Percentiles rank a stretch among this genome's conserved stretches.
phyloP scores from a whole-genome alignment of 192 early-diverging fungal species.

The Backusella australiensis region DNA sequence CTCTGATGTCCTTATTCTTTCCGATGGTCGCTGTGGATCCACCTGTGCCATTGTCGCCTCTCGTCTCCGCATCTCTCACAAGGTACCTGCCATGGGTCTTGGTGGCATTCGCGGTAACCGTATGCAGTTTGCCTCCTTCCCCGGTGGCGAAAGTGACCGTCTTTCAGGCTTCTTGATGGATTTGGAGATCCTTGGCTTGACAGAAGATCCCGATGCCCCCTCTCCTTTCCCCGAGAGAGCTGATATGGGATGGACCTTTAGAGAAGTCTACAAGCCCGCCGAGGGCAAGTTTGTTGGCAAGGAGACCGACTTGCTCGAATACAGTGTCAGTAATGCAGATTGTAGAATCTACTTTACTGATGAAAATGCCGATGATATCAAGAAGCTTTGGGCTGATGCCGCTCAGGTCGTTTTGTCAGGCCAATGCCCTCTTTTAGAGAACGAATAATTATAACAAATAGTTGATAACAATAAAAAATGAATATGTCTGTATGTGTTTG shows the following conservation, averaged over 20 bases:
- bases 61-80: constrained; percentile 30
- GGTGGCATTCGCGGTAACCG: constrained; percentile 37
- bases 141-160: constrained; percentile 38
- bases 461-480: not conserved
- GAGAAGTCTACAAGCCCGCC: constrained; percentile 30
- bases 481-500: not conserved
- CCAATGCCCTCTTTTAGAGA: constrained; percentile 25
- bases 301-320: constrained; percentile 25
- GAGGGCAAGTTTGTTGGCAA: constrained; percentile 2
- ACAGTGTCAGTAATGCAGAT: constrained; percentile 32
- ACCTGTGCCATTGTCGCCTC: constrained; percentile 40
- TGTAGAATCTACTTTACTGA: constrained; percentile 33
- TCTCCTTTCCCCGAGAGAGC: constrained; percentile 33
- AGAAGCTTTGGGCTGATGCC: constrained; percentile 29
- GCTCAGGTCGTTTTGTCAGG: constrained; percentile 17
- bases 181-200: constrained; percentile 18
- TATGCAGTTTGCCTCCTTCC: constrained; percentile 42
- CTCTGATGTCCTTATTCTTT: constrained; percentile 27
- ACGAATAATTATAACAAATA: not conserved
- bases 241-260: constrained; percentile 40
- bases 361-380: constrained; percentile 26
- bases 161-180: constrained; percentile 32
- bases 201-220: constrained; percentile 29
- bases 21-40: constrained; percentile 37
- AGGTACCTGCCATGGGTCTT: constrained; percentile 31